Evolutionary conservation across 257 asterid species (phyloP).

Genomic region (Penstemon newberryi): DNA sequence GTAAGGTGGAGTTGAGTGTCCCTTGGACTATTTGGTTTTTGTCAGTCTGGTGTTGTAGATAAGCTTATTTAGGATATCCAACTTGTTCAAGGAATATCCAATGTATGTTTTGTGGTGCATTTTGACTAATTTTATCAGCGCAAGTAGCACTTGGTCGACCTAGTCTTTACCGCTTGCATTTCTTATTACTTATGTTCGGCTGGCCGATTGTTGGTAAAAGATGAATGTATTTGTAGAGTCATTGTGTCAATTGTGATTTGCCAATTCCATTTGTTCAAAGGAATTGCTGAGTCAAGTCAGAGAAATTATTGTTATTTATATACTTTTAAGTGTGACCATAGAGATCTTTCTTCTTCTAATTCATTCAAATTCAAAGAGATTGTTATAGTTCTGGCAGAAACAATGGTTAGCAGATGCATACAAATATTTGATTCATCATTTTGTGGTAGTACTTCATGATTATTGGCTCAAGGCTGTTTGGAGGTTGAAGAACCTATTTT

Average conservation of each 20-base stretch:
- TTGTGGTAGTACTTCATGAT: neutral
- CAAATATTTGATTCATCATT: neutral
- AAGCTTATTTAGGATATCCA: neutral
- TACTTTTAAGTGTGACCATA: neutral
- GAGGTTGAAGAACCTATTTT: neutral
- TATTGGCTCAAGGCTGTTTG: neutral
- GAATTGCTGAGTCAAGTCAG: neutral
- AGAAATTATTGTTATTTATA: neutral
- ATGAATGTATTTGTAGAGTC: neutral
- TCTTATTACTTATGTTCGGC: neutral
- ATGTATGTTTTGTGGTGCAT: neutral
- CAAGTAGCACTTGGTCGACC: neutral
- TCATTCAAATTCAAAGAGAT: slow-evolving; percentile 6
- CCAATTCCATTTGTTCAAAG: slow-evolving; percentile 6
- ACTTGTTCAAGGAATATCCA: no score
- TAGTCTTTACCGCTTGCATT: neutral
- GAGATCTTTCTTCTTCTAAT: neutral
- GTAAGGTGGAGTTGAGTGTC: slow-evolving; percentile 12
- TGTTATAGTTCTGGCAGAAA: neutral
- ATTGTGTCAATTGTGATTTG: slow-evolving; percentile 10
- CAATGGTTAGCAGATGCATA: neutral
- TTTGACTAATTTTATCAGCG: neutral
- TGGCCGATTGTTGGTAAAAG: neutral
- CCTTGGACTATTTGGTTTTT: neutral
- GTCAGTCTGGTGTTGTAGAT: no score